Percentiles rank a stretch among this genome's conserved stretches.
Conservation (phyloP, 2,329 filamentous ascomycete species). For the Pseudocercospora eumusae region DNA sequence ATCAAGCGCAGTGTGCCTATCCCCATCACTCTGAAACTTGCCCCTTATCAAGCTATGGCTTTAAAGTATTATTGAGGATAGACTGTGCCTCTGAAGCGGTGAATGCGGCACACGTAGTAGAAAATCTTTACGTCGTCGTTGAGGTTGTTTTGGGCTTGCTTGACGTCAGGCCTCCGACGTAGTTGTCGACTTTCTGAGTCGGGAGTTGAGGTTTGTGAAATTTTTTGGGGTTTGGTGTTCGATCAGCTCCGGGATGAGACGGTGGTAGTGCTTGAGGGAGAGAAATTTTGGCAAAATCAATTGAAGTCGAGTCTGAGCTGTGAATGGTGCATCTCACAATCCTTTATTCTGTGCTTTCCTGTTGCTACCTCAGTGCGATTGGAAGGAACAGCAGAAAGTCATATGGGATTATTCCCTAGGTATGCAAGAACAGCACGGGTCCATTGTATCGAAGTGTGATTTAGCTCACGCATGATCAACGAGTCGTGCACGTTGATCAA, state of each 20-base stretch:
- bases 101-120: conserved; percentile 23
- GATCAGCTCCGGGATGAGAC: conserved; percentile 12
- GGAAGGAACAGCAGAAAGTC: neutral
- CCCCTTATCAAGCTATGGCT: conserved; percentile 20
- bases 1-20: conserved; percentile 16
- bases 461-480: neutral
- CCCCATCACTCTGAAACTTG: conserved; percentile 21
- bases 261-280: conserved; percentile 18
- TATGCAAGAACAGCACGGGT: neutral
- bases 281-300: conserved; percentile 19
- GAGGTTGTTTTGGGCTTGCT: conserved; percentile 20
- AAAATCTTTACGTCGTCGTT: conserved; percentile 27
- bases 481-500: neutral
- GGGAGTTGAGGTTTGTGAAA: conserved; percentile 24
- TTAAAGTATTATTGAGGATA: conserved; percentile 30
- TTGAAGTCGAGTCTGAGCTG: neutral
- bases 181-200: conserved; percentile 24
- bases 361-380: neutral
- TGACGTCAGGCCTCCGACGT: conserved; percentile 21
- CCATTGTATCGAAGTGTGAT: neutral
- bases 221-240: conserved; percentile 16
- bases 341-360: neutral
- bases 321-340: neutral
- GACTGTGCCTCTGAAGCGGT: conserved; percentile 19
- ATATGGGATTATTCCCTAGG: neutral